Percentiles rank a stretch among this genome's conserved stretches.
These are phyloP conservation scores for Hyphochytrium catenoides DNA, from an alignment of 352 stramenopile genomes.

Conservation along the genomic window DNA sequence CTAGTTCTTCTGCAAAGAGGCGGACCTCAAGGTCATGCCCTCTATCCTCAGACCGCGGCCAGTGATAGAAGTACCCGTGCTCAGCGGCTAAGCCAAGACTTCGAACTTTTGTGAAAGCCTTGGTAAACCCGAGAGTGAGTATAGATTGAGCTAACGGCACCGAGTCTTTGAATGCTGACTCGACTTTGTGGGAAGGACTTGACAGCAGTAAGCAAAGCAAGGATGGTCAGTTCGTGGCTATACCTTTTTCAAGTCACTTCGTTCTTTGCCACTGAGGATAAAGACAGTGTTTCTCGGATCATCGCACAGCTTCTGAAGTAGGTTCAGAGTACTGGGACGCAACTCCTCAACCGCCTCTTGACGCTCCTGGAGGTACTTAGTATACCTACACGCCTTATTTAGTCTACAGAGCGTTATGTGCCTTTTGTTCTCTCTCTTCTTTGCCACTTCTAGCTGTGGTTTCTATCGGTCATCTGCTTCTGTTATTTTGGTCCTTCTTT, in stretches of 20 bases:
- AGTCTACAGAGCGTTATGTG: no score
- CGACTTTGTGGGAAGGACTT: no score
- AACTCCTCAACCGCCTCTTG: constrained; percentile 9
- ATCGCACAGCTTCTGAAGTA: constrained; percentile 69
- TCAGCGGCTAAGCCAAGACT: constrained; percentile 88
- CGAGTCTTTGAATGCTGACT: no score
- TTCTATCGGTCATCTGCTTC: constrained; percentile 2
- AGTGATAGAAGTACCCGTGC: constrained; percentile 97
- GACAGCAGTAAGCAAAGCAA: no score
- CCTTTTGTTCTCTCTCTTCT: neutral
- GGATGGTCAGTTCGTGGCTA: no score
- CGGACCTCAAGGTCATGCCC: constrained; percentile 28
- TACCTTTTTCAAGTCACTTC: constrained; percentile 77
- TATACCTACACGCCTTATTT: no score
- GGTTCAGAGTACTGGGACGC: constrained; percentile 16
- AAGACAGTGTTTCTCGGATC: constrained; percentile 96
- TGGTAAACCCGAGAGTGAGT: no score
- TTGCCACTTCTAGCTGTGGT: constrained; percentile 2
- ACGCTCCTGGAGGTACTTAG: constrained; percentile 45
- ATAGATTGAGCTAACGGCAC: no score
- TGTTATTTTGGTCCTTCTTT: constrained; percentile 9
- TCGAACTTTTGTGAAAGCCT: constrained; percentile 72
- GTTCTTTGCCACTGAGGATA: constrained; percentile 88
- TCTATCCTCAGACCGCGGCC: constrained; percentile 27
- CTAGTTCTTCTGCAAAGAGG: constrained; percentile 60